Percentiles rank a stretch among this genome's conserved stretches.
These are phyloP conservation scores for Cyclotella distinguenda DNA, from an alignment of 108 stramenopile species.

Conservation along the genomic window DNA sequence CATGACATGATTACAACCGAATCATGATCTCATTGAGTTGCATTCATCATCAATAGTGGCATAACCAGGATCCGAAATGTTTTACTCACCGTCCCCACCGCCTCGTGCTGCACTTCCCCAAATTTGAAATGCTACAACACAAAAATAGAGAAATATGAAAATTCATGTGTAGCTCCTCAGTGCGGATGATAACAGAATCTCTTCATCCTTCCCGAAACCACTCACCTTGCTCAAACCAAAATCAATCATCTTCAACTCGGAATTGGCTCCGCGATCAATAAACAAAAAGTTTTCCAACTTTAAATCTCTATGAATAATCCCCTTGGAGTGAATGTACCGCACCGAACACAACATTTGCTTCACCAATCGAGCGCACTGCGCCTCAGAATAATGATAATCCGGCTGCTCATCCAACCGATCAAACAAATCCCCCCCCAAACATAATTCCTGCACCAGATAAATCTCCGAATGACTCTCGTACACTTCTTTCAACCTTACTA, in stretches of 20 bases:
- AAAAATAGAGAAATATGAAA: neutral
- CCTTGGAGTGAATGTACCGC: slow-evolving; percentile 89
- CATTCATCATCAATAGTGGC: neutral
- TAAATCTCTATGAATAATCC: slow-evolving; percentile 92
- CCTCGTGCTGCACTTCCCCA: slow-evolving; percentile 69
- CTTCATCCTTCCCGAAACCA: neutral
- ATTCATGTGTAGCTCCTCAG: no score
- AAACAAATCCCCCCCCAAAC: slow-evolving; percentile 80
- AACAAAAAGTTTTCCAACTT: slow-evolving; percentile 82
- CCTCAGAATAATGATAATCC: slow-evolving; percentile 82
- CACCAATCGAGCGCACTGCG: slow-evolving; percentile 66
- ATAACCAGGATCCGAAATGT: neutral
- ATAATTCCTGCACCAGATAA: slow-evolving; percentile 78
- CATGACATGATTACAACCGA: no score
- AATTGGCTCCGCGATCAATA: slow-evolving; percentile 37
- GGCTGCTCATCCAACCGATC: slow-evolving; percentile 83
- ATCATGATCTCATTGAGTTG: no score
- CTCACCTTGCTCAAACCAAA: slow-evolving; percentile 80
- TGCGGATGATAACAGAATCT: no score
- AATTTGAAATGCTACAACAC: slow-evolving; percentile 57
- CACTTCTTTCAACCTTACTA: slow-evolving; percentile 82
- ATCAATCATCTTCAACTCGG: slow-evolving; percentile 83
- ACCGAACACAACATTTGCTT: slow-evolving; percentile 90
- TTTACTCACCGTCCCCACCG: slow-evolving; percentile 63
- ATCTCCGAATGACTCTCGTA: slow-evolving; percentile 72